phyloP scores from a whole-genome alignment of 306 rosid genomes.

The Aeschynomene evenia region DNA sequence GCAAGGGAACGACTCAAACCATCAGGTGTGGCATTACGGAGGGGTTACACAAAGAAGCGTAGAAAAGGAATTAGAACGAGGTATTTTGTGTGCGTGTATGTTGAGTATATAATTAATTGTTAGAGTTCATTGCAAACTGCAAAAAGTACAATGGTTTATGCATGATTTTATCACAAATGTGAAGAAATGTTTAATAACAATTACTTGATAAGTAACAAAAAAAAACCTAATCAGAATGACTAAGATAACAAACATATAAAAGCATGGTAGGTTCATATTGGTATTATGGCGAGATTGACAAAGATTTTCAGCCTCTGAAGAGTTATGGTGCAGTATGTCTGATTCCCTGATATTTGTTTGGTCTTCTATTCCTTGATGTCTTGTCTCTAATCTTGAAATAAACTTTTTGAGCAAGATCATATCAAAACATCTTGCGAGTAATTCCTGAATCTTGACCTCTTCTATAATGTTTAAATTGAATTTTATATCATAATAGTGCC shows the following conservation, averaged over 20 bases:
- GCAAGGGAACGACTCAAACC: conserved; percentile 63
- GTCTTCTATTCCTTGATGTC: background rate
- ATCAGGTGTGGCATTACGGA: conserved; percentile 63
- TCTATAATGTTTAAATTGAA: conserved; percentile 16
- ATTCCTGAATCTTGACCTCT: background rate
- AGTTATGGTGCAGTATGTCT: background rate
- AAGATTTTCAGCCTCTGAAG: background rate
- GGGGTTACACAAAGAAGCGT: conserved; percentile 64
- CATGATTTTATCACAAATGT: background rate
- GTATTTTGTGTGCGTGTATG: conserved; percentile 36
- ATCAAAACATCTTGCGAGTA: conserved; percentile 9
- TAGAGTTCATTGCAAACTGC: background rate
- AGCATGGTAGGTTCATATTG: no score
- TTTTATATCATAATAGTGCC: background rate
- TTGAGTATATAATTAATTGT: conserved; percentile 7
- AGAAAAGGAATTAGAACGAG: conserved; percentile 79
- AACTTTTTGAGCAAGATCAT: conserved; percentile 1
- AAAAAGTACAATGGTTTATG: background rate
- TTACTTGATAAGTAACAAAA: background rate
- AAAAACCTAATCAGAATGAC: no score
- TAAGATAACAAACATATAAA: no score
- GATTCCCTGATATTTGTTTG: conserved; percentile 1
- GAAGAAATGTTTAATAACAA: background rate
- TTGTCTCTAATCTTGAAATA: conserved; percentile 15
- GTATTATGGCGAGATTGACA: background rate